Conservation (phyloP, 2,329 filamentous ascomycete species). For the Hypocreales sp. region DNA sequence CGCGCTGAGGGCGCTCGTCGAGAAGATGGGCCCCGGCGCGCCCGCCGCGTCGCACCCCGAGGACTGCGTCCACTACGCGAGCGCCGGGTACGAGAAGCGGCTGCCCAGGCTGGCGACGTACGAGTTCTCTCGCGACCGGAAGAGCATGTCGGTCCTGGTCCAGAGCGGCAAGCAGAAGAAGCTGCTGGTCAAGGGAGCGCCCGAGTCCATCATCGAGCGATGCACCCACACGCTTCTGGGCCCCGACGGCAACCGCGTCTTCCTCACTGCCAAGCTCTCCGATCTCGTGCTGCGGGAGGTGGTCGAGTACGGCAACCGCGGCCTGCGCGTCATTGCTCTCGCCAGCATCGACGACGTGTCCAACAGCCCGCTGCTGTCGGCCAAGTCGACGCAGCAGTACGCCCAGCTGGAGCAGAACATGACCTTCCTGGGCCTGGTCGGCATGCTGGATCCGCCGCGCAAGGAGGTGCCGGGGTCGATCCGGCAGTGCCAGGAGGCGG, state of each 20-base stretch:
- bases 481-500: slow-evolving; percentile 75
- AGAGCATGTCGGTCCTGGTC: slow-evolving; percentile 97
- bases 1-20: slow-evolving; percentile 74
- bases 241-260: slow-evolving; percentile 59
- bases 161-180: slow-evolving; percentile 54
- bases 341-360: slow-evolving; percentile 68
- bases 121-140: slow-evolving; percentile 93
- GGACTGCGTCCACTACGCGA: slow-evolving; percentile 65
- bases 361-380: slow-evolving; percentile 54
- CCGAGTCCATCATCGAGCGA: slow-evolving; percentile 84
- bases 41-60: slow-evolving; percentile 32
- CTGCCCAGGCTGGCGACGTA: slow-evolving; percentile 70
- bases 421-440: slow-evolving; percentile 84
- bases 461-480: slow-evolving; percentile 82
- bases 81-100: slow-evolving; percentile 66
- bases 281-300: slow-evolving; percentile 65
- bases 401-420: slow-evolving; percentile 79
- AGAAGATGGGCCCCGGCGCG: slow-evolving; percentile 83
- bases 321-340: slow-evolving; percentile 86
- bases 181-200: slow-evolving; percentile 90
- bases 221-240: slow-evolving; percentile 75
- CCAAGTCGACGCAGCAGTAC: slow-evolving; percentile 76
- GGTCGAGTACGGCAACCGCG: slow-evolving; percentile 77
- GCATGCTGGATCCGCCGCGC: slow-evolving; percentile 92
- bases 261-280: slow-evolving; percentile 52